Conservation (phyloP, 805 yeast genomes). For the Candida boidinii region DNA sequence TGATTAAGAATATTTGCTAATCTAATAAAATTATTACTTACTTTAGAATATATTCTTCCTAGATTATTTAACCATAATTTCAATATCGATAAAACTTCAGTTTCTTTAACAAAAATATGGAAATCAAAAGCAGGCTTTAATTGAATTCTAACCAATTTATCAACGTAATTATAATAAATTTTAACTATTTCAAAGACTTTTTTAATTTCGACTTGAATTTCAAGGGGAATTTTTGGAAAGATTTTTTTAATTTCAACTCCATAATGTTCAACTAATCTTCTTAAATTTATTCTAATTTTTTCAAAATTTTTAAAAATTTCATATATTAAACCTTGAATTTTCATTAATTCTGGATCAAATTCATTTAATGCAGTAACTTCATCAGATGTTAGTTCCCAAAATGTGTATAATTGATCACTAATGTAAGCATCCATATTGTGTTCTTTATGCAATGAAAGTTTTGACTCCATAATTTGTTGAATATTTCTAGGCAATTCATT, state of each 20-base stretch:
- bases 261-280: constrained; percentile 19
- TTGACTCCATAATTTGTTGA: too few relatives aligned
- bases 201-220: constrained; percentile 14
- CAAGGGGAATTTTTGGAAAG: constrained; percentile 9
- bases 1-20: constrained; percentile 18
- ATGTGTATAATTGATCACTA: constrained; percentile 16
- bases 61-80: constrained; percentile 19
- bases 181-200: constrained; percentile 19
- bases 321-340: constrained; percentile 19
- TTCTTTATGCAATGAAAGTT: too few relatives aligned
- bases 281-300: constrained; percentile 17
- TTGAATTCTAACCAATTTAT: constrained; percentile 16
- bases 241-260: constrained; percentile 16
- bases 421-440: constrained; percentile 17
- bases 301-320: constrained; percentile 18
- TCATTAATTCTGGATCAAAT: constrained; percentile 19
- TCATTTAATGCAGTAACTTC: constrained; percentile 12
- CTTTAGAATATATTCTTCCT: constrained; percentile 17
- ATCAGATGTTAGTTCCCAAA: constrained; percentile 19
- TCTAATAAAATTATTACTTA: constrained; percentile 21
- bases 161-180: constrained; percentile 17
- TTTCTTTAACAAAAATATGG: constrained; percentile 19
- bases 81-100: constrained; percentile 15
- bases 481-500: background rate
- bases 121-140: constrained; percentile 20